Base-by-base conservation (phyloP, 768 basidiomycete species). In the Pleurotus djamor region DNA sequence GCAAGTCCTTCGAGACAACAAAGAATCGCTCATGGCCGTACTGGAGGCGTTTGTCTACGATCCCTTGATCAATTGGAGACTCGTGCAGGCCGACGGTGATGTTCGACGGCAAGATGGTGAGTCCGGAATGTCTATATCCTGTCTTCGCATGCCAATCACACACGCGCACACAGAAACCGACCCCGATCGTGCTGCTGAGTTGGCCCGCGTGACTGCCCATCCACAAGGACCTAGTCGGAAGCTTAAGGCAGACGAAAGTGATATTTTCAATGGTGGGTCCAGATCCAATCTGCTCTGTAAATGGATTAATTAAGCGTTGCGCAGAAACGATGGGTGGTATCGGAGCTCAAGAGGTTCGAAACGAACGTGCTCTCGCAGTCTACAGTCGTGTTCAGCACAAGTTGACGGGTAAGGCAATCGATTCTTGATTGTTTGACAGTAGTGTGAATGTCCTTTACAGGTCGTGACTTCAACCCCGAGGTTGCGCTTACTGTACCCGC, bases 41-140 rank as follows among this genome's bases (percentile, higher is more conserved):
- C 79, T 99, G 33, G 97, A 99, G 71, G 96, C 97, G 5, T 98
- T 99, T 69, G 96, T 98, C 7, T 98, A 98, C 66, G 97, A 99
- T 68, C 97, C 97, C 10, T 76, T 99, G 59, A 96, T 98, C 78
- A 96, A 94, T 67, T 99, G 96, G 95, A 85, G 95, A 65, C 77
- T 97, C 62, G 90, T 93, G 81, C 91, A 92, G 67, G 84, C 89
- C 4, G 92, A 95, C 55, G 86, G 84, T 41, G 91, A 93, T 59
- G 79, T 78, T 21, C 81, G 87, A 59, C 83, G 87, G 54, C 79
- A 83, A 34, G 88, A 92, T 71, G 89, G 90, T 87, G 63, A 57
- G 68, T 34, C 13, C 44, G 47, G 34, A 17, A 52, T 48, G 9
- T 54, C 59, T 62, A 49, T 56, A 55, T 63, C 43, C 17, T 16